Evolutionary conservation across 2,329 filamentous ascomycete species (phyloP).

Genomic region (Talaromyces sp.): DNA sequence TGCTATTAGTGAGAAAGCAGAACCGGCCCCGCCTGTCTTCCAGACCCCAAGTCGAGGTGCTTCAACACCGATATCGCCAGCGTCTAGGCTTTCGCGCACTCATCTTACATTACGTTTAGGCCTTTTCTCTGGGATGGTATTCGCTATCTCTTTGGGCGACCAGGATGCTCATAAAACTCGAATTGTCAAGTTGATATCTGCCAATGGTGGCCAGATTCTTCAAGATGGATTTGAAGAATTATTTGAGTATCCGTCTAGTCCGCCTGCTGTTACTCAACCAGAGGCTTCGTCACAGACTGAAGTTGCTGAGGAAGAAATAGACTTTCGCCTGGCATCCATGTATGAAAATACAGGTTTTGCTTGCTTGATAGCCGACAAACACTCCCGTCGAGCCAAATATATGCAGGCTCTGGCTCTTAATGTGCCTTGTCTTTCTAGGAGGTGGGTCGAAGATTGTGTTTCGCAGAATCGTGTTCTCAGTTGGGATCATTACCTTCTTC

Average conservation of each 20-base stretch:
- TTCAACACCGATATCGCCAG: conserved; percentile 44
- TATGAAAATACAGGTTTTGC: conserved; percentile 64
- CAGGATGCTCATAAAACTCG: conserved; percentile 52
- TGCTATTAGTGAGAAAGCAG: conserved; percentile 22
- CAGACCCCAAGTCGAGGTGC: conserved; percentile 36
- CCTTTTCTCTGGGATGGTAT: conserved; percentile 76
- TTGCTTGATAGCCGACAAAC: conserved; percentile 76
- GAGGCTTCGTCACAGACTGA: conserved; percentile 21
- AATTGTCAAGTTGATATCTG: conserved; percentile 59
- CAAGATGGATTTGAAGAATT: conserved; percentile 74
- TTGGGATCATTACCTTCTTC: conserved; percentile 78
- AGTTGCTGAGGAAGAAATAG: conserved; percentile 19
- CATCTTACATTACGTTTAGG: conserved; percentile 28
- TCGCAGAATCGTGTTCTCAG: conserved; percentile 57
- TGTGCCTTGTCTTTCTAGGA: conserved; percentile 74
- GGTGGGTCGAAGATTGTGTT: conserved; percentile 74
- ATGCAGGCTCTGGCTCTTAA: conserved; percentile 90
- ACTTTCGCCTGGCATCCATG: conserved; percentile 51
- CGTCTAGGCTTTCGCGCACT: conserved; percentile 45
- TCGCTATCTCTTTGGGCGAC: conserved; percentile 70
- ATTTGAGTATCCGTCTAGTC: conserved; percentile 51
- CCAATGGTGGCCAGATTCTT: conserved; percentile 68
- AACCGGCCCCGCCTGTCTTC: conserved; percentile 20
- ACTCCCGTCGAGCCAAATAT: conserved; percentile 84
- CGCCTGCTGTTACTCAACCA: conserved; percentile 25